Conservation (phyloP, 495 filamentous ascomycete genomes). For the Neurospora hispaniola region DNA sequence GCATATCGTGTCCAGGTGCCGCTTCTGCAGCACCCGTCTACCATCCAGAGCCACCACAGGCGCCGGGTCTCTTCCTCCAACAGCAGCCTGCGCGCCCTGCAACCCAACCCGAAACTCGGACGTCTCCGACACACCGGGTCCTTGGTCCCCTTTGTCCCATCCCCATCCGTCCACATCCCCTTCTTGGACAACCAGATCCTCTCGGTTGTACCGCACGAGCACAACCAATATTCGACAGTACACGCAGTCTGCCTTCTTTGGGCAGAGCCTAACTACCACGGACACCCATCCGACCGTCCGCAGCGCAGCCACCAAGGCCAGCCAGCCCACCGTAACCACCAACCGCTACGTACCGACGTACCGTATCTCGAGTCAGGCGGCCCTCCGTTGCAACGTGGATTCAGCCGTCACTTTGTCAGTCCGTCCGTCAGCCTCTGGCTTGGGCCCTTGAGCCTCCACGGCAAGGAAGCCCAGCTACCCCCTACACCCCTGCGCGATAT, state of each 20-base stretch:
- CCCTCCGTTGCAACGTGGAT: background rate
- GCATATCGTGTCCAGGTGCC: background rate
- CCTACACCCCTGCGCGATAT: slow-evolving; percentile 1
- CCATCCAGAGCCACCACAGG: background rate
- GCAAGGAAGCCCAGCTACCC: background rate
- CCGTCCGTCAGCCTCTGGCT: background rate
- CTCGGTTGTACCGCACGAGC: background rate
- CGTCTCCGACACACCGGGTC: background rate
- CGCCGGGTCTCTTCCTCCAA: background rate
- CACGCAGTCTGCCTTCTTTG: background rate
- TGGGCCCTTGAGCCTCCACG: background rate
- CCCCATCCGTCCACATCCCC: background rate
- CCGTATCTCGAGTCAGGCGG: background rate
- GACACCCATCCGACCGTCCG: background rate
- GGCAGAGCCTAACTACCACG: background rate
- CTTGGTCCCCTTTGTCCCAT: background rate
- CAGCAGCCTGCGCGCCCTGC: background rate
- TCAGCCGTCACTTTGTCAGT: background rate
- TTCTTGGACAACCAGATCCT: background rate
- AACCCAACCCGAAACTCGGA: background rate
- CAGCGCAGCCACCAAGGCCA: background rate
- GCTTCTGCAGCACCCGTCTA: background rate
- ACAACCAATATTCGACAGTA: background rate
- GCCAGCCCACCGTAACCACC: background rate
- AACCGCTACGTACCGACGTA: background rate